Percentiles rank a stretch among this genome's conserved stretches.
phyloP scores from a whole-genome alignment of 2,329 filamentous ascomycete species.

The Paecilomyces niveus region DNA sequence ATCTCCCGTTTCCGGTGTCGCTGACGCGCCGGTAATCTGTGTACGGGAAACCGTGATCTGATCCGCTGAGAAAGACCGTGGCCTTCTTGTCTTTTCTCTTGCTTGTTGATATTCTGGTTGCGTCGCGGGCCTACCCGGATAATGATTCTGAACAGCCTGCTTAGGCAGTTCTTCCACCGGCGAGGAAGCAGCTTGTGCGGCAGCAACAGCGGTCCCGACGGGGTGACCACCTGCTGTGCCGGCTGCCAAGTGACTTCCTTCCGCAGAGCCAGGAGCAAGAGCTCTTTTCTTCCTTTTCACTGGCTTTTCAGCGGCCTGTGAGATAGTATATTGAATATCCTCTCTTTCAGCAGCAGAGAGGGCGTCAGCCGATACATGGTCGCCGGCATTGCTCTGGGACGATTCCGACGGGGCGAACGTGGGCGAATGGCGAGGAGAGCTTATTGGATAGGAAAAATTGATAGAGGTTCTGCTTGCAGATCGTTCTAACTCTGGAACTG shows the following conservation, averaged over 20 bases:
- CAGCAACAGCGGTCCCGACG: slow-evolving; percentile 22
- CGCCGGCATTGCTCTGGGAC: slow-evolving; percentile 9
- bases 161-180: slow-evolving; percentile 5
- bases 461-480: slow-evolving; percentile 36
- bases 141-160: slow-evolving; percentile 1
- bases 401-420: slow-evolving; percentile 6
- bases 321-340: slow-evolving; percentile 16
- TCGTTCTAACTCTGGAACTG: slow-evolving; percentile 30
- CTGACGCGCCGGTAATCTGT: background rate
- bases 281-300: slow-evolving; percentile 20
- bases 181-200: slow-evolving; percentile 19
- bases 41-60: background rate
- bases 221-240: slow-evolving; percentile 17
- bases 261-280: slow-evolving; percentile 14
- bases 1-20: slow-evolving; percentile 3
- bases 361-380: slow-evolving; percentile 11
- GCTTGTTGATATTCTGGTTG: slow-evolving; percentile 1
- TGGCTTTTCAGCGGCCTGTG: slow-evolving; percentile 19
- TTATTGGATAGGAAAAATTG: slow-evolving; percentile 43
- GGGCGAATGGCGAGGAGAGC: slow-evolving; percentile 29
- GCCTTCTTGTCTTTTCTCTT: slow-evolving; percentile 18
- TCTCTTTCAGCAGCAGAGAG: slow-evolving; percentile 17
- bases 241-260: slow-evolving; percentile 18
- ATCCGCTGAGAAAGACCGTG: background rate
- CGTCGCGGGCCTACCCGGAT: background rate